Base-by-base conservation (phyloP, 2,329 filamentous ascomycete species). In the Blumeriella jaapii region DNA sequence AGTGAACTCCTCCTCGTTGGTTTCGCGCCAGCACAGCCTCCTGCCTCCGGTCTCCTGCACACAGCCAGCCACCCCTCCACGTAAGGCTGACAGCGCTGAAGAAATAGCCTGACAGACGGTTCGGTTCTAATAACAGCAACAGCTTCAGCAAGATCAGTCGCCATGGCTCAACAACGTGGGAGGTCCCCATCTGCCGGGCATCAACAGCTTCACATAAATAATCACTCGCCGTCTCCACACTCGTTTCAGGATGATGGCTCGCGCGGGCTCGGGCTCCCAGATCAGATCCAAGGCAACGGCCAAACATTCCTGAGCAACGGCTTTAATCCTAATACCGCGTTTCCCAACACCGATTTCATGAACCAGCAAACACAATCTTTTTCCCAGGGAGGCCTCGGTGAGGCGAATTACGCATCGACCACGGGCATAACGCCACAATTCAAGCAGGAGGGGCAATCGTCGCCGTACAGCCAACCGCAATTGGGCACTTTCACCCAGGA, bases 131-230 rank as follows among this genome's bases (percentile, higher is more conserved):
- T 46, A 53, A 52, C 42, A 60, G 55, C 53, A 59, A 46, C 43
- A 50, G 45, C 51, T 8, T 8, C 9, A 53, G 50, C 52, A 40
- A 44, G 26, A 29, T n/a, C n/a, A n/a, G 22, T 40, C 38, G 35
- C 38, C 40, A 71, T 72, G 67, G 68, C 73, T 61, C 62, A 66
- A 57, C 65, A 68, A 54, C 64, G 70, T 56, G 72, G 72, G 55
- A 73, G 74, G 54, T 78, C 75, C 49, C 71, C 68, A 48, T 78
- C 76, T 52, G 64, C 65, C 54, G 65, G 66, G 45, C 67, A 70
- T 53, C 67, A 67, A 49, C 56, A 51, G 55, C 57, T 64, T 63
- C 67, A 74, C 76, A 78, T 81, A 78, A 80, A 69, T 57, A 69
- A 63, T 48, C 74, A 74, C 58, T 78, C 76, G 51, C 71, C 74